Evolutionary conservation across 768 basidiomycete species (phyloP).

Genomic region (Cystofilobasidium bisporidii): DNA sequence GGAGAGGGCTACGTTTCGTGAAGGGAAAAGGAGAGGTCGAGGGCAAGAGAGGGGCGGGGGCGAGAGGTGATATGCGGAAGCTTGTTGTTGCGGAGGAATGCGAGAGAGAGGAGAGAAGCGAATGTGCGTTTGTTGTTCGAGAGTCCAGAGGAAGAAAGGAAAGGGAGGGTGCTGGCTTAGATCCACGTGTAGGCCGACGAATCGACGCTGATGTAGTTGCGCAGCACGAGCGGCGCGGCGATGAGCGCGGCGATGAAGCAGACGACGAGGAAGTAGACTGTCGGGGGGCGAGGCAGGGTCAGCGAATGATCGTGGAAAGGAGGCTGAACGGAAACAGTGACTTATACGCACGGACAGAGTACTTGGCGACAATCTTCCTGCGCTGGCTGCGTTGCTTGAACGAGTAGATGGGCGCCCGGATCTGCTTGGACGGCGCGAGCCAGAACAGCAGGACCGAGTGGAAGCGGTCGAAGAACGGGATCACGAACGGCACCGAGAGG

Average conservation of each 20-base stretch:
- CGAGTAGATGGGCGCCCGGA: constrained; percentile 80
- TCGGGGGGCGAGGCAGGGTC: neutral
- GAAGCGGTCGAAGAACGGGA: constrained; percentile 54
- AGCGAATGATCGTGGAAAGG: neutral
- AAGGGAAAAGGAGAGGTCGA: too few relatives aligned
- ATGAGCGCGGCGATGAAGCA: constrained; percentile 27
- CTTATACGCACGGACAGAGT: neutral
- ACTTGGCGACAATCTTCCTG: constrained; percentile 63
- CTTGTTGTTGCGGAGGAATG: neutral
- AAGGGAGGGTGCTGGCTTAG: neutral
- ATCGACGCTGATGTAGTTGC: constrained; percentile 6
- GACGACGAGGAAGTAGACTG: constrained; percentile 16
- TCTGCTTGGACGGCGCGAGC: constrained; percentile 88
- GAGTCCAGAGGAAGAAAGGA: neutral
- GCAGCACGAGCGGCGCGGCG: constrained; percentile 4
- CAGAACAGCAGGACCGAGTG: constrained; percentile 92
- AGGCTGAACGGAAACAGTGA: neutral
- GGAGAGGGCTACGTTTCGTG: too few relatives aligned
- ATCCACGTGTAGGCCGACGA: constrained; percentile 8
- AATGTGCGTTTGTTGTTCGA: neutral
- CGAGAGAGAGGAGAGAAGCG: neutral
- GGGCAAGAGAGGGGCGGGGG: too few relatives aligned
- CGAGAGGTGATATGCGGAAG: too few relatives aligned
- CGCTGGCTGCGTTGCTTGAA: constrained; percentile 82
- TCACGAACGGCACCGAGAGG: constrained; percentile 52